Base-by-base conservation (phyloP, 331 rosid genomes). In the Malus hybrid region DNA sequence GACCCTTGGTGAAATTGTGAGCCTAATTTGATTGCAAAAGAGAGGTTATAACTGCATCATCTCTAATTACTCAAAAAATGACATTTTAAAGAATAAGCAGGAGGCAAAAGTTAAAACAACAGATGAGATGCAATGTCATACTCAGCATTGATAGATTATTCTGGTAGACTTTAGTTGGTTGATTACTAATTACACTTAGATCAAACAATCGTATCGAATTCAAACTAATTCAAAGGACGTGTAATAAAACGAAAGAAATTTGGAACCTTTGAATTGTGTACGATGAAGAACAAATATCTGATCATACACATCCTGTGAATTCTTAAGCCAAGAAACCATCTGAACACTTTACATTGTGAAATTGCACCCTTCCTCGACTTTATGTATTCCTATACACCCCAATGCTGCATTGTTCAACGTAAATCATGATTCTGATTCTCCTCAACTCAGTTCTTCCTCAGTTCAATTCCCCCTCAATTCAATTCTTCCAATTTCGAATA, bases 261-360 rank as follows among this genome's bases (percentile, higher is more conserved):
- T 61, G 29, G 77, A 53, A 64, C 77, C 74, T 55, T 78, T 1
- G 10, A 78, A 73, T 58, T 64, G 73, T 15, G 62, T 53, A 70
- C n/a, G 68, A 60, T n/a, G 42, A 57, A 48, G 55, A 46, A 53
- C 52, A 24, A 39, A 39, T 39, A 28, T 57, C 73, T 33, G 60
- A 28, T 15, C 29, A 60, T 24, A 82, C 39, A 26, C 20, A 39
- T 9, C 46, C 12, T 39, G 46, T 39, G 46, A 39, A 39, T 39
- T 39, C 46, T 39, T 39, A 39, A 9, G 0, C 46, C 46, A 39
- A 39, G 12, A 39, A 39, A 39, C 46, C 46, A 39, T 39, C 46
- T 10, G 46, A 39, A 39, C 46, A 39, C 46, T 28, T 16, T 46
- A 58, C 73, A 73, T 46, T 63, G 26, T 58, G 50, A 5, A 44